These are phyloP conservation scores for Tetracladium maxilliforme DNA, from an alignment of 2,329 filamentous ascomycete genomes.

Conservation along the genomic window DNA sequence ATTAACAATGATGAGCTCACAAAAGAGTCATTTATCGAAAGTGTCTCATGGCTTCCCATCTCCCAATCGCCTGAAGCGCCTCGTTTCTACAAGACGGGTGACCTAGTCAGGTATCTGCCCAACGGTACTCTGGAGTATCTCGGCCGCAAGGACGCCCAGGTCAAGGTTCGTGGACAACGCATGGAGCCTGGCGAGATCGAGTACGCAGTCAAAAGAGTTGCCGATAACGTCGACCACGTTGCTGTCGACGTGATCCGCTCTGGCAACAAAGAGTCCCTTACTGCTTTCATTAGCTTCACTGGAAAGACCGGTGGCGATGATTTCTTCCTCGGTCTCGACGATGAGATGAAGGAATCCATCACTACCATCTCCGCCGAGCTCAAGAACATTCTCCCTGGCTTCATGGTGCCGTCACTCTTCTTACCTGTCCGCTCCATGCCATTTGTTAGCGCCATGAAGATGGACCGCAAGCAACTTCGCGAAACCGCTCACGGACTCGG, in stretches of 20 bases:
- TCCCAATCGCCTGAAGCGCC: constrained; percentile 20
- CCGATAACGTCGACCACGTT: too few relatives aligned
- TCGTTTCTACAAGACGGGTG: constrained; percentile 43
- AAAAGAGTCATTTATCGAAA: constrained; percentile 36
- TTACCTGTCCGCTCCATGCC: constrained; percentile 15
- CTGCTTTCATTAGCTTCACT: too few relatives aligned
- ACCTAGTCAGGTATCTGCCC: constrained; percentile 36
- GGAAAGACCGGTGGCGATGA: too few relatives aligned
- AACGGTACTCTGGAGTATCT: constrained; percentile 38
- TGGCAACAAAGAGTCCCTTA: too few relatives aligned
- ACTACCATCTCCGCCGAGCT: too few relatives aligned
- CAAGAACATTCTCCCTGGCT: constrained; percentile 15
- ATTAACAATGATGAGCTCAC: constrained; percentile 43
- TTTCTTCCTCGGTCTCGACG: too few relatives aligned
- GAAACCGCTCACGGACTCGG: constrained; percentile 12
- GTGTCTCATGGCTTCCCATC: constrained; percentile 39
- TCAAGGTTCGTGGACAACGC: constrained; percentile 51
- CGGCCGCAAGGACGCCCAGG: constrained; percentile 51
- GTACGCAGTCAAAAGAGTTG: too few relatives aligned
- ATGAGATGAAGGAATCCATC: too few relatives aligned
- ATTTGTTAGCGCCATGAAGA: constrained; percentile 15
- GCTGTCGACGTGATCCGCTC: too few relatives aligned
- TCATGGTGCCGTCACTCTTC: constrained; percentile 19
- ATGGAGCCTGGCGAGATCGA: constrained; percentile 43
- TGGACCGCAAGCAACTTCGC: constrained; percentile 19